Evolutionary conservation across 2,329 filamentous ascomycete genomes (phyloP), one percentile per base, ranked within the genome.

Genomic region (Alternaria triticina): DNA sequence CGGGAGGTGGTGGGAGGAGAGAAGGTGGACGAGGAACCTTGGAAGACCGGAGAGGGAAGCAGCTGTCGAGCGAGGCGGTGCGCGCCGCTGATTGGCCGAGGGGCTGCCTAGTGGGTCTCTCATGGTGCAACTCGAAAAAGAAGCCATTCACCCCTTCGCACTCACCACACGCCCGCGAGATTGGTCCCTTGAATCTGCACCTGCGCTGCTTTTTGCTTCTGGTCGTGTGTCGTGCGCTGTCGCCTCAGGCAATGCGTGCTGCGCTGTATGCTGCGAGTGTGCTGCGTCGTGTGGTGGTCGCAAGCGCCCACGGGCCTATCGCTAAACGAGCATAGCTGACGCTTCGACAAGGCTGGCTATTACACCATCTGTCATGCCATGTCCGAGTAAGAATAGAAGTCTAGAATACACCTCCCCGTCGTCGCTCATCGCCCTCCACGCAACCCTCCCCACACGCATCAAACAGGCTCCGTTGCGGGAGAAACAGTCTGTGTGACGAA

Each of bases 1-100:
- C 66, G 66, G 68, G 54, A 68, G 70, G 61, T 57, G 66, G 64
- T 67, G 70, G 62, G 65, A 54, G 64, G 69, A 67, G 67, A 56
- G 54, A 58, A 64, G 62, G 62, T 54, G 64, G 66, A 67, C 59
- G 69, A 70, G 62, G 69, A 70, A 59, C 67, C 36, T 40, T n/a
- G 36, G 36, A 55, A 68, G 61, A 61, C 54, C 36, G 49, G 61
- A 61, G 67, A 62, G 54, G 36, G 36, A 61, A 65, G 60, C 66
- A 64, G 57, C 62, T 59, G 57, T 52, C 56, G 61, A 59, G 59
- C 57, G 59, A 58, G 61, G 50, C 58, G 46, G 36, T 51, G 61
- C 17, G 15, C 10, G 49, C 15, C 43, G 17, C 30, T 46, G 25
- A 68, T 66, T 67, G 63, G 62, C 61, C 46, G 11, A 47, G 47